Base-by-base conservation (phyloP, 2,329 filamentous ascomycete genomes). In the Aspergillus clavatus region DNA sequence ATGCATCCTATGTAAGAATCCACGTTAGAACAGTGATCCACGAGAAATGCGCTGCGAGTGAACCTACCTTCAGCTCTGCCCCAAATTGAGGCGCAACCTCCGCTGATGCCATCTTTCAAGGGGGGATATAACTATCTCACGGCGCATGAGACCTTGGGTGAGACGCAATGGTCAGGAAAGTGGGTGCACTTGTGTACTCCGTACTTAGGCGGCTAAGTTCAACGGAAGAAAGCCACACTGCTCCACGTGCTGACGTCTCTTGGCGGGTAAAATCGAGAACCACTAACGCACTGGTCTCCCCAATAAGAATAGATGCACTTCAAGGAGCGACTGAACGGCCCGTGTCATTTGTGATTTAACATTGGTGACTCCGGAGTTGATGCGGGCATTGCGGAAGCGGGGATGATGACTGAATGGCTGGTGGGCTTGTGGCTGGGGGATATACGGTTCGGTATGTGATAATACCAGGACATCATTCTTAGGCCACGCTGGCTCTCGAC, bases 51-150 rank as follows among this genome's bases (percentile, higher is more conserved):
- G 21, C 23, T 14, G 43, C 60, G 53, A 55, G 56, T 72, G 51
- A 40, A 33, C 31, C 16, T 73, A 90, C 89, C 86, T 95, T 97
- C 68, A 97, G 79, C 76, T 96, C 90, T 47, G 86, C 82, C 72
- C 93, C 93, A 71, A 98, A 95, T 60, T 87, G 87, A 64, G 88
- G 88, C 73, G 83, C 78, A 65, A 80, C 81, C 60, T 94, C 89
- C 70, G 88, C 80, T 70, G 90, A 87, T 65, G 86, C 83, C 88
- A 94, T 95, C 56, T 56, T 69, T 50, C 50, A 42, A 31, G 35
- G 18, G 22, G 42, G 23, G 8, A n/a, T n/a, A n/a, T n/a, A n/a
- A n/a, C 35, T 49, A 46, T 36, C 46, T 50, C 51, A 48, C 44
- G 48, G 55, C 56, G 54, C 62, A 64, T 65, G 50, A 45, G 56